Base-by-base conservation (phyloP, 306 rosid species). In the Cicer cuneatum region DNA sequence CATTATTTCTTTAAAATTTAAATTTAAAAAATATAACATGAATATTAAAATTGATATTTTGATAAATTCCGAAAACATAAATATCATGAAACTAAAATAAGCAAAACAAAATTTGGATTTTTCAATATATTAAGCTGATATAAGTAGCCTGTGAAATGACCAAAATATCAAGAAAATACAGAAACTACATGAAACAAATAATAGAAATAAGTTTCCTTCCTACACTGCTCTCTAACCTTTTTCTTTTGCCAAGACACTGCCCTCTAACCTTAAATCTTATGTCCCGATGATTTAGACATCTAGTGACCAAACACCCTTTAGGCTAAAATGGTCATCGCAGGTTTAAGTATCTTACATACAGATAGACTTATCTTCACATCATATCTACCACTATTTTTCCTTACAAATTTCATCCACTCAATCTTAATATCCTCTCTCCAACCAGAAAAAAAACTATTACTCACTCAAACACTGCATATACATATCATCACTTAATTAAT, bases 331-430 rank as follows among this genome's bases (percentile, higher is more conserved):
- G 70, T 19, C 51, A 19, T 65, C 37, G n/a, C 70, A 41, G 6
- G 16, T 10, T 42, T 42, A 45, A 65, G 3, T 1, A 42, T 65
- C 35, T 29, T 60, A 58, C 66, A 66, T 21, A 21, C 3, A 43
- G 52, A 66, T 66, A 66, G 39, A 66, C 71, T 66, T 66, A 66
- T 66, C 71, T 39, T 45, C 12, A 43, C 54, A 43, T 38, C 4
- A 73, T 85, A 67, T 81, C 75, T 48, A 66, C 89, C 90, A 86
- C 89, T 81, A 75, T 90, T 83, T 87, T 85, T 73, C 63, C 80
- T 86, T 63, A 66, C 21, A 76, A 88, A 80, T 87, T 85, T 93
- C 94, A 83, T 88, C 98, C 98, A 91, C 98, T 70, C 92, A 84
- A 86, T 91, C 83, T 49, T 19, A 69, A 76, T 84, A 93, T 83